Evolutionary conservation across 768 basidiomycete genomes (phyloP), one percentile per base, ranked within the genome.

Genomic region (Podaxis sp.): DNA sequence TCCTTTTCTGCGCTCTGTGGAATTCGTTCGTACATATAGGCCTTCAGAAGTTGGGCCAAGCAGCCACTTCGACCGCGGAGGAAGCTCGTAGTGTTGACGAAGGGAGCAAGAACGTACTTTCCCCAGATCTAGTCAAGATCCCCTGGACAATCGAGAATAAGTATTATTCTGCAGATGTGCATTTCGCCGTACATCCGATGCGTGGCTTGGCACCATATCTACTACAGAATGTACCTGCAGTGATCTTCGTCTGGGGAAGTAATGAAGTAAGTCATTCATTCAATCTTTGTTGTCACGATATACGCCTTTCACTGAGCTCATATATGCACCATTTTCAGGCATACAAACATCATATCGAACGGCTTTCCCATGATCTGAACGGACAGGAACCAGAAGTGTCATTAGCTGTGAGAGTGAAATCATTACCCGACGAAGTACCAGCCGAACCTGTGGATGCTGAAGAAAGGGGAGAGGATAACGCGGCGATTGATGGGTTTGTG

Each of bases 141-240:
- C 87, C 88, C 9, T 93, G 90, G 91, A 89, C 83, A 46, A 89
- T 93, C 64, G 74, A 75, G 56, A 93, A 93, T 77, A 88, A 84
- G 71, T 94, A 94, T 74, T 94, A 94, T 75, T 83, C 83, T 13
- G 93, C 92, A 1, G 78, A 82, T 63, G 88, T 94, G 6, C 85
- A 86, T 64, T 93, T 94, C 69, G 75, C 84, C 37, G 75, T 80
- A 11, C 80, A 80, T 59, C 75, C 80, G 17, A 71, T 85, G 57
- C 74, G 76, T 33, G 76, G 79, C 11, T 77, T 84, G 63, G 72
- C 72, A 33, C 73, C 78, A 17, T 70, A 77, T 50, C 72, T 78
- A 19, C 74, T 81, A 17, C 73, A 74, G 40, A 74, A 76, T 51
- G 80, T 85, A 5, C 91, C 92, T 22, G 93, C 93, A 9, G 73